Conservation (phyloP, 1,284 basidiomycete genomes). For the Heterobasidion irregulare region DNA sequence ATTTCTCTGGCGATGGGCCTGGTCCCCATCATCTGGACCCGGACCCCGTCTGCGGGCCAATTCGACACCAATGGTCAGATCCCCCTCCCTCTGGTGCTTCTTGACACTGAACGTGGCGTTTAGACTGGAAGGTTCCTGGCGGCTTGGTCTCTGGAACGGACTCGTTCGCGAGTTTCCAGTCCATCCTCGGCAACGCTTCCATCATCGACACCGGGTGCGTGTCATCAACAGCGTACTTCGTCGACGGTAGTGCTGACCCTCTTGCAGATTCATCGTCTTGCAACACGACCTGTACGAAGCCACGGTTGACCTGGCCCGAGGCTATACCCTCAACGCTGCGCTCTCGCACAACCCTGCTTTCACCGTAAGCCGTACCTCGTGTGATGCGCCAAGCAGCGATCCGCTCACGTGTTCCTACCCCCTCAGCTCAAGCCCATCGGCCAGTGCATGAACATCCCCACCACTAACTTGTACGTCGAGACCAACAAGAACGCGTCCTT, state of each 20-base stretch:
- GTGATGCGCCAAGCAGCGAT: too few relatives aligned
- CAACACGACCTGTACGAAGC: slow-evolving; percentile 83
- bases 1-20: slow-evolving; percentile 80
- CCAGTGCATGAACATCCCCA: slow-evolving; percentile 45
- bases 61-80: slow-evolving; percentile 74
- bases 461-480: slow-evolving; percentile 54
- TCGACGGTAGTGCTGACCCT: slow-evolving; percentile 7
- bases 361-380: slow-evolving; percentile 27
- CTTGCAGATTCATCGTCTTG: slow-evolving; percentile 77
- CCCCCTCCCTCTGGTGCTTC: slow-evolving; percentile 1
- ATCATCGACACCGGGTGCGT: slow-evolving; percentile 43
- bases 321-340: slow-evolving; percentile 76
- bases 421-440: slow-evolving; percentile 59
- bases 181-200: slow-evolving; percentile 55
- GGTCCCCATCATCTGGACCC: slow-evolving; percentile 76
- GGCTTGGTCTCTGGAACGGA: slow-evolving; percentile 54
- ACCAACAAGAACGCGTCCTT: slow-evolving; percentile 53
- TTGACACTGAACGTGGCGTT: background rate
- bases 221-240: too few relatives aligned
- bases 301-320: slow-evolving; percentile 83
- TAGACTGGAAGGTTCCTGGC: slow-evolving; percentile 79
- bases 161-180: slow-evolving; percentile 50
- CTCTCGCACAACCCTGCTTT: slow-evolving; percentile 51
- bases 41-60: slow-evolving; percentile 42
- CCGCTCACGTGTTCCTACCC: too few relatives aligned